Percentiles rank a stretch among this genome's conserved stretches.
Conservation (phyloP, 225 moss, liverwort and hornwort genomes). For the Polytrichum formosum region DNA sequence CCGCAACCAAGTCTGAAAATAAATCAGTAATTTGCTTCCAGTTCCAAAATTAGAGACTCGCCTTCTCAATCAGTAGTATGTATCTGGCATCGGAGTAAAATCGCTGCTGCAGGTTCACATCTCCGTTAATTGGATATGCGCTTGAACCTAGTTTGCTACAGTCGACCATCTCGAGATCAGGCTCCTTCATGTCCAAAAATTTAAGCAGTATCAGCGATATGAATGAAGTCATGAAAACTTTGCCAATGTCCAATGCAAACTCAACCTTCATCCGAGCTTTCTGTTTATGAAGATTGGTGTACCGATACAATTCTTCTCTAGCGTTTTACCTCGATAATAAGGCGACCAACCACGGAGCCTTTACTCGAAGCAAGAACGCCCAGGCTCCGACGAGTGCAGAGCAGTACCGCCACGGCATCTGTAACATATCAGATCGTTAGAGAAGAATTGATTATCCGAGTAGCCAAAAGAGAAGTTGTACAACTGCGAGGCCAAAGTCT, state of each 20-base stretch:
- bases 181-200: slow-evolving; percentile 32
- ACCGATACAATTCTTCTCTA: too few relatives aligned
- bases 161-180: slow-evolving; percentile 58
- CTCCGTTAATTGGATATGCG: slow-evolving; percentile 53
- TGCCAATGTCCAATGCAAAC: too few relatives aligned
- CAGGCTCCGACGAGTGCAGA: slow-evolving; percentile 82
- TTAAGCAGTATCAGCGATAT: neutral
- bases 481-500: slow-evolving; percentile 2
- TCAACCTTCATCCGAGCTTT: too few relatives aligned
- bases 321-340: slow-evolving; percentile 65
- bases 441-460: too few relatives aligned
- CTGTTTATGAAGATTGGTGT: too few relatives aligned
- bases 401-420: slow-evolving; percentile 78
- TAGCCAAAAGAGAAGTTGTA: too few relatives aligned
- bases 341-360: slow-evolving; percentile 75
- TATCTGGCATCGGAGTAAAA: slow-evolving; percentile 83
- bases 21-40: neutral
- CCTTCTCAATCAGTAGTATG: slow-evolving; percentile 88
- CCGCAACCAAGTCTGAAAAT: too few relatives aligned
- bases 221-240: neutral
- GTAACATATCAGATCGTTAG: slow-evolving; percentile 11
- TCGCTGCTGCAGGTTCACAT: slow-evolving; percentile 40
- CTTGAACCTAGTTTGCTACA: slow-evolving; percentile 68
- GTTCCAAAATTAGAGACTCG: slow-evolving; percentile 8
- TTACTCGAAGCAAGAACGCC: slow-evolving; percentile 82